A percentile compares a stretch with the other conserved stretches of the same genome.
Evolutionary conservation across 1,284 basidiomycete genomes (phyloP).

Genomic region (Leucoagaricus sp.): DNA sequence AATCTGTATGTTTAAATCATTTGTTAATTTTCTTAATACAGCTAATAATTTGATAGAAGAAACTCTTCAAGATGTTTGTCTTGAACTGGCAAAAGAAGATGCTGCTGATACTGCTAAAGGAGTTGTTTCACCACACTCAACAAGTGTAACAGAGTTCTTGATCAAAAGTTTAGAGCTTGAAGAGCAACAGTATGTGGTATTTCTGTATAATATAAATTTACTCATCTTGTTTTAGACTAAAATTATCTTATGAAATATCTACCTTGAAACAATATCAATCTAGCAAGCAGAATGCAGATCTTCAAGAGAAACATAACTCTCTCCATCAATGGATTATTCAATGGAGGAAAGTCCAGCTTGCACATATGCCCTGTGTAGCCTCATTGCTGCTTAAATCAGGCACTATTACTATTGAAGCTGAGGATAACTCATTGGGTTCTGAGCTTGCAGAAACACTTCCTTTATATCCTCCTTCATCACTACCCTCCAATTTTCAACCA

Average conservation of each 20-base stretch:
- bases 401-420: too few relatives aligned
- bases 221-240: constrained; percentile 10
- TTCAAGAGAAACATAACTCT: too few relatives aligned
- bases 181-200: constrained; percentile 23
- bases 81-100: constrained; percentile 22
- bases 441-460: constrained; percentile 13
- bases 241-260: too few relatives aligned
- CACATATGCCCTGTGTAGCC: too few relatives aligned
- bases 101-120: constrained; percentile 5
- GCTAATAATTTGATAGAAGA: constrained; percentile 11
- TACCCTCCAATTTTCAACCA: neutral
- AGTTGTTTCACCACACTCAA: constrained; percentile 7
- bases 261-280: too few relatives aligned
- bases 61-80: constrained; percentile 22
- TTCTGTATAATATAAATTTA: neutral
- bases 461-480: constrained; percentile 16
- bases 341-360: too few relatives aligned
- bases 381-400: too few relatives aligned
- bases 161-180: constrained; percentile 20
- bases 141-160: constrained; percentile 14
- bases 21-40: neutral
- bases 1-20: constrained; percentile 10
- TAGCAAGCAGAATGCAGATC: too few relatives aligned
- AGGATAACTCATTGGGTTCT: too few relatives aligned
- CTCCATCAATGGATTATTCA: too few relatives aligned